Percentiles rank a stretch among this genome's conserved stretches.
Evolutionary conservation across 73 alveolate genomes (phyloP).

Genomic region (Paramecium sexaurelia): DNA sequence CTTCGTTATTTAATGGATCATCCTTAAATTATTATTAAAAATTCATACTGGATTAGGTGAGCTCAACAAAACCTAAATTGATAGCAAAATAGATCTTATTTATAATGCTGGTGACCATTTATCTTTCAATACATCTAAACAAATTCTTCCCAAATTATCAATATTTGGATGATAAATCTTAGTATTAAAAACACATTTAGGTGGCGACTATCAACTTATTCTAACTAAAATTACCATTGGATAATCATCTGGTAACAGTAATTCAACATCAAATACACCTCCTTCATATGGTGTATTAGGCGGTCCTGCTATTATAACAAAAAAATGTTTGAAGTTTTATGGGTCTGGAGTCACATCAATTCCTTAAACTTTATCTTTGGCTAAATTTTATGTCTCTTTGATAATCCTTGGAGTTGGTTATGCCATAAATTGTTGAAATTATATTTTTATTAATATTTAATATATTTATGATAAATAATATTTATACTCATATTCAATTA

Average conservation of each 20-base stretch:
- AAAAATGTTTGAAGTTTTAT: slow-evolving; percentile 60
- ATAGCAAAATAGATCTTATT: slow-evolving; percentile 88
- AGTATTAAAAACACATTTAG: slow-evolving; percentile 91
- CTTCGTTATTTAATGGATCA: slow-evolving; percentile 92
- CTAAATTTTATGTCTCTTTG: slow-evolving; percentile 39
- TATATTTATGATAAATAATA: neutral
- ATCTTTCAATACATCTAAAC: slow-evolving; percentile 89
- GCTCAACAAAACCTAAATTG: slow-evolving; percentile 87
- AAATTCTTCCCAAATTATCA: slow-evolving; percentile 92
- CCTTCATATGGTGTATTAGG: slow-evolving; percentile 77
- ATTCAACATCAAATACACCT: slow-evolving; percentile 85
- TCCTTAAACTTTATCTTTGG: slow-evolving; percentile 55
- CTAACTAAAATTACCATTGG: slow-evolving; percentile 77
- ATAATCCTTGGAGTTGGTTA: slow-evolving; percentile 69
- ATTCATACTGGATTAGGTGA: slow-evolving; percentile 80
- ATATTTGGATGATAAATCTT: slow-evolving; percentile 96
- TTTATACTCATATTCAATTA: neutral
- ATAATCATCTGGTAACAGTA: slow-evolving; percentile 89
- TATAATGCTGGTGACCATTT: slow-evolving; percentile 97
- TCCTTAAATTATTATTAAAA: slow-evolving; percentile 56
- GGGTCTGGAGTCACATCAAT: slow-evolving; percentile 66
- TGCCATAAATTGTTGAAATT: slow-evolving; percentile 57
- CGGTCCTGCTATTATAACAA: slow-evolving; percentile 60
- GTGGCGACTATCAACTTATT: slow-evolving; percentile 72
- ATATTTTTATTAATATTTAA: neutral